phyloP scores from a whole-genome alignment of 2,329 filamentous ascomycete species.

The Diaporthe ilicicola region DNA sequence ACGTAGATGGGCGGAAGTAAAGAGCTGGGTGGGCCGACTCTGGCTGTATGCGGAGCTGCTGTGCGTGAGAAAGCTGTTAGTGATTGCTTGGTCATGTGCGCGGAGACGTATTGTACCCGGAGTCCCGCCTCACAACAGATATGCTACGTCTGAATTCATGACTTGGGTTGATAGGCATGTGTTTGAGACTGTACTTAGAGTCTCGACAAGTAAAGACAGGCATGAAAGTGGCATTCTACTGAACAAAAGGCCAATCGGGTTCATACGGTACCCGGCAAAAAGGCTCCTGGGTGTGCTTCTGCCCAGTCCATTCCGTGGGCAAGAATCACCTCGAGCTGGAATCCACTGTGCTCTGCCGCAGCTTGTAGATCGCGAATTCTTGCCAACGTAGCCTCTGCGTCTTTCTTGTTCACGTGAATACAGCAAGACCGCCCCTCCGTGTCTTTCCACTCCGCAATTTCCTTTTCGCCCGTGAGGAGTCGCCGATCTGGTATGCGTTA shows the following conservation, averaged over 20 bases:
- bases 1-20: too few species aligned
- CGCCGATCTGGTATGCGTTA: too few species aligned
- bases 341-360: constrained; percentile 37
- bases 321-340: constrained; percentile 57
- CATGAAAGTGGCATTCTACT: neutral
- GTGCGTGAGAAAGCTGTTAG: neutral
- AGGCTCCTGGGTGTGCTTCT: constrained; percentile 36
- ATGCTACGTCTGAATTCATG: too few species aligned
- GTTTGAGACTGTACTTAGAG: neutral
- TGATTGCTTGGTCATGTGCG: neutral
- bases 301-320: constrained; percentile 60
- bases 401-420: constrained; percentile 58
- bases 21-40: too few species aligned
- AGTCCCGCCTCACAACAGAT: neutral
- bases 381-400: constrained; percentile 52
- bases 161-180: too few species aligned
- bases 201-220: neutral
- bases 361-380: constrained; percentile 48
- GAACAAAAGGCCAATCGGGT: neutral
- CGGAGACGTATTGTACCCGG: neutral
- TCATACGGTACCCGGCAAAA: constrained; percentile 21
- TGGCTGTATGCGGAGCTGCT: constrained; percentile 1
- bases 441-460: constrained; percentile 59
- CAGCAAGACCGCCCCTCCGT: constrained; percentile 53
- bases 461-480: constrained; percentile 59